Evolutionary conservation across 345 rosid genomes (phyloP), one percentile per base, ranked within the genome.

Genomic region (Litchi chinensis): DNA sequence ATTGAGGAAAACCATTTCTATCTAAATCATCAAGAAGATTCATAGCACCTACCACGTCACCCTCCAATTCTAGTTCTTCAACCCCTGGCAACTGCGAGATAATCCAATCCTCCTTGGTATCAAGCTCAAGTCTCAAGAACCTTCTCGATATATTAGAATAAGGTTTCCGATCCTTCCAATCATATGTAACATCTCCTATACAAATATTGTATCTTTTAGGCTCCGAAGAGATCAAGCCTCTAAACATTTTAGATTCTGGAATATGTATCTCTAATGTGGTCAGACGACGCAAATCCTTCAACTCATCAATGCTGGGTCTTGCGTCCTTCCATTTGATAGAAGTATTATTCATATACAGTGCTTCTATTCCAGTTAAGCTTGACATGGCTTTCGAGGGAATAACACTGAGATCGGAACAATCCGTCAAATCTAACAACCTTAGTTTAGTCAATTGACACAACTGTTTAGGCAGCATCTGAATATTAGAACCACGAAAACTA

Each of bases 311-410:
- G 75, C 46, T 65, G 48, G 16, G 32, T 26, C 60, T 65, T 64
- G 73, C 63, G 50, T 12, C 32, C 56, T 67, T 77, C 85, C 82
- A 72, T 7, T 43, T 0, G 26, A 12, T 10, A 37, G n/a, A 69
- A 37, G 72, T 68, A 44, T 79, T 57, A 0, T 26, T 57, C 81
- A 80, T 66, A 16, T 52, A 44, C 4, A 80, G 28, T 43, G 77
- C 86, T 63, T 83, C 86, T 43, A 83, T 41, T 11, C 22, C 24
- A 32, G 71, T 0, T 72, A 78, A 74, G 26, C 71, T 10, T 54
- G 81, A 64, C 3, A 77, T n/a, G 32, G 77, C 70, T 48, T 68
- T 68, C 3, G 74, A 26, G 8, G 81, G 71, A 77, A 78, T 74
- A 0, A 73, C 65, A 18, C 39, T 63, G 2, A 83, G 74, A 8